A percentile compares a stretch with the other conserved stretches of the same genome.
These are phyloP conservation scores for Neckera pumila DNA, from an alignment of 225 moss, liverwort and hornwort species.

Conservation along the genomic window DNA sequence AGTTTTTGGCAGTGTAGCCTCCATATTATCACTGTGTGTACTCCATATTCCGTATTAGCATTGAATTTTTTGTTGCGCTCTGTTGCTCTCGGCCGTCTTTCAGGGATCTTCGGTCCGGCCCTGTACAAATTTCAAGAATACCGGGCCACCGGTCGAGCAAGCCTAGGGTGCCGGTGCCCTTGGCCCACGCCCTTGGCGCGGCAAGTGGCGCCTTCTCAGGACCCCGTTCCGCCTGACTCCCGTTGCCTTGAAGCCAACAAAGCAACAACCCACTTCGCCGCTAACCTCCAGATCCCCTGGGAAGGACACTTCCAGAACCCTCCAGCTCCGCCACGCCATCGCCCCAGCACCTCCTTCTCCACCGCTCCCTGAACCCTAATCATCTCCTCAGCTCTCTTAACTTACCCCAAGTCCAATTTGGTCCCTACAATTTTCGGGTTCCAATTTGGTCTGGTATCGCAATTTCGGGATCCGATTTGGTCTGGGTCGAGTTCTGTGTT, in stretches of 20 bases:
- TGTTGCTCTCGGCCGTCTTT: too few relatives aligned
- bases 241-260: not conserved
- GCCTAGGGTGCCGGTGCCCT: too few relatives aligned
- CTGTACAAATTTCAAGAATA: too few relatives aligned
- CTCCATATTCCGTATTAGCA: too few relatives aligned
- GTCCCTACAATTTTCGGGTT: not conserved
- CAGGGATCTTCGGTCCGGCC: too few relatives aligned
- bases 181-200: not conserved
- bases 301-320: not conserved
- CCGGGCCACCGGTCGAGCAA: not conserved
- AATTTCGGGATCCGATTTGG: not conserved
- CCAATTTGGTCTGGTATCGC: not conserved
- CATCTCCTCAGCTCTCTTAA: not conserved
- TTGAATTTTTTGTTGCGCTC: too few relatives aligned
- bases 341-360: not conserved
- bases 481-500: not conserved
- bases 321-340: not conserved
- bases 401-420: not conserved
- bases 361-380: not conserved
- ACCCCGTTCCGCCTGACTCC: not conserved
- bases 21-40: too few relatives aligned
- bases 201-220: not conserved
- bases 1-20: too few relatives aligned
- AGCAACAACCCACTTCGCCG: not conserved
- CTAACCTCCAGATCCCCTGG: not conserved